Base-by-base conservation (phyloP, 306 rosid genomes). In the Quillaja saponaria region DNA sequence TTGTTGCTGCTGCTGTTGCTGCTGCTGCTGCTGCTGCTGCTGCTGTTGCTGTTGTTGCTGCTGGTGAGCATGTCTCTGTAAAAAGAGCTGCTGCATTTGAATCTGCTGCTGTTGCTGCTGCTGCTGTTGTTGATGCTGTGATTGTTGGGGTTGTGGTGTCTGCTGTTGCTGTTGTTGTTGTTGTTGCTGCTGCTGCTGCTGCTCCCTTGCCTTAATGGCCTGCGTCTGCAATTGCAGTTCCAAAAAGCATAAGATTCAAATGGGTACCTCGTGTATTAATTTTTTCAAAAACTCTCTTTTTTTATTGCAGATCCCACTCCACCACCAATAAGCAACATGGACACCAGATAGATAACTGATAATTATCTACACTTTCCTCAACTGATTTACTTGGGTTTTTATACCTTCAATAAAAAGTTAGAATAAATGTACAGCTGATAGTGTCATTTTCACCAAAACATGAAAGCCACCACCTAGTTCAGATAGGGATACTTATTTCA, bases 131-230 rank as follows among this genome's bases (percentile, higher is more conserved):
- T 80, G 81, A 12, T 71, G 79, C 18, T 68, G 83, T 3, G 76
- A 82, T 10, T 70, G 91, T 13, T 71, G 71, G n/a, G 57, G 91
- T 20, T 67, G 87, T 21, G 58, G 69, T 0, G 66, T 81, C 7
- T 49, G 87, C 0, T 58, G 84, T 0, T 63, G 87, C 0, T 79
- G 94, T 0, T 80, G 95, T 0, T 79, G 87, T 0, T 83, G 85
- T 6, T 67, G 84, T 0, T 81, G 95, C 0, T 85, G 95, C 18
- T 83, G 96, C 13, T 87, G 92, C 8, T 85, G 99, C 20, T 90
- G 98, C 74, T 92, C 99, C 84, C 95, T 81, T 76, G 91, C 87
- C 79, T 92, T 92, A 45, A 87, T 77, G 55, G 83, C 51, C 65
- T 92, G 99, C 2, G 99, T 92, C 99, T 92, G 78, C 63, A 69